phyloP scores from a whole-genome alignment of 2,329 filamentous ascomycete species.

The Botrytis hyacinthi region DNA sequence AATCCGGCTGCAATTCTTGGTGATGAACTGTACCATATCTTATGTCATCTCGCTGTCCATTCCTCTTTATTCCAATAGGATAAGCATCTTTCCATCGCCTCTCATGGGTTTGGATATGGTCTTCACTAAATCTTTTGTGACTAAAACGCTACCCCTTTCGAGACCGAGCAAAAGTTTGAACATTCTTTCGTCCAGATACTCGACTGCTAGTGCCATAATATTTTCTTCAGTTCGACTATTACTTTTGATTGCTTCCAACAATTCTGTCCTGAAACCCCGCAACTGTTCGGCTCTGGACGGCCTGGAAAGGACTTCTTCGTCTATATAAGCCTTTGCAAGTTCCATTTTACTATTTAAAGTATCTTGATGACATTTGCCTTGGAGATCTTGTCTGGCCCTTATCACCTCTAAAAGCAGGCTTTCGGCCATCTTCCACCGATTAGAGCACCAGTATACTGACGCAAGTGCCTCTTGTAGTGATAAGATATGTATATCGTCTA shows the following conservation, averaged over 20 bases:
- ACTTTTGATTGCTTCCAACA: background rate
- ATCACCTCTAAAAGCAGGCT: background rate
- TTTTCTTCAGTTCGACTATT: background rate
- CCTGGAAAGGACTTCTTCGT: background rate
- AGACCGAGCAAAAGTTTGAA: background rate
- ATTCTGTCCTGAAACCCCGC: background rate
- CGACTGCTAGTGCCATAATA: background rate
- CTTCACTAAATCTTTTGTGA: background rate
- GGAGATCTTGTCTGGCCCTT: background rate
- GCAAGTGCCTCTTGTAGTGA: background rate
- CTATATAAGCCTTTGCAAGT: background rate
- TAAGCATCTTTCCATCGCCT: background rate
- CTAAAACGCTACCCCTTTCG: background rate
- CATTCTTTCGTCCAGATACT: background rate
- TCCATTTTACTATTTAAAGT: background rate
- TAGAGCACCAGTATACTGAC: background rate
- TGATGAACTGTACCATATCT: background rate
- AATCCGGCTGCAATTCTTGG: background rate
- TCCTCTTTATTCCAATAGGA: background rate
- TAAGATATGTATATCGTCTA: background rate
- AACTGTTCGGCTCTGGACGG: background rate
- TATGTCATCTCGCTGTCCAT: background rate
- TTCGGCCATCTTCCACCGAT: background rate
- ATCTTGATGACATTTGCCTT: background rate
- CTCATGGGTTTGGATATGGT: background rate